Percentiles rank a stretch among this genome's conserved stretches.
These are phyloP conservation scores for Flaveria floridana DNA, from an alignment of 140 eudicot genomes.

Conservation along the genomic window DNA sequence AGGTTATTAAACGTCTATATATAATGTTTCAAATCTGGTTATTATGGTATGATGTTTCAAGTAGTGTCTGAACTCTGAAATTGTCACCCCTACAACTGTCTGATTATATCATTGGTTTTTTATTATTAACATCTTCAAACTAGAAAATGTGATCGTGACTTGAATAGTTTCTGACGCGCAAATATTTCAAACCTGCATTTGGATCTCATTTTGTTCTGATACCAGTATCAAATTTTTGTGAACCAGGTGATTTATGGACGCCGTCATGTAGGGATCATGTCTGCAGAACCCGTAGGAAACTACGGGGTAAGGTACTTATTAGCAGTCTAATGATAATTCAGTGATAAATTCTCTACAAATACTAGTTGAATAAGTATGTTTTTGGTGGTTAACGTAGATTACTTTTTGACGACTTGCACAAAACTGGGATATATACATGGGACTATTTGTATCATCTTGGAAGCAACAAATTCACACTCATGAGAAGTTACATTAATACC, in stretches of 20 bases:
- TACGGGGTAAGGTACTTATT: conserved; percentile 84
- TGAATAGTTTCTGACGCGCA: conserved; percentile 1
- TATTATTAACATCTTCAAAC: not conserved
- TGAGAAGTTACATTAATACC: conserved; percentile 75
- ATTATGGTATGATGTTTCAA: not conserved
- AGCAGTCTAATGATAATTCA: not conserved
- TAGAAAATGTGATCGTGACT: not conserved
- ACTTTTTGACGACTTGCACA: conserved; percentile 88
- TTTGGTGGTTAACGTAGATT: conserved; percentile 45
- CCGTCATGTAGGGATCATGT: conserved; percentile 89
- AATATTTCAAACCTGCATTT: not conserved
- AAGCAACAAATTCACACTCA: conserved; percentile 77
- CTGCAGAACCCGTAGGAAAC: conserved; percentile 96
- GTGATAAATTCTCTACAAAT: not conserved
- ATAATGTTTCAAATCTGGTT: too few relatives aligned
- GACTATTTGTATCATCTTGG: conserved; percentile 85
- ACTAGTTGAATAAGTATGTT: not conserved
- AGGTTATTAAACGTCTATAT: not conserved
- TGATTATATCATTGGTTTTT: not conserved
- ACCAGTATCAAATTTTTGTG: not conserved
- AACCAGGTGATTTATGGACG: conserved; percentile 82
- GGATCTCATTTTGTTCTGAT: conserved; percentile 10
- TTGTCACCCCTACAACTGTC: not conserved
- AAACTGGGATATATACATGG: conserved; percentile 95
- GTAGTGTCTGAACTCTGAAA: not conserved